Percentiles rank a stretch among this genome's conserved stretches.
Evolutionary conservation across 2,329 filamentous ascomycete species (phyloP).

Genomic region (Macroventuria anomochaeta): DNA sequence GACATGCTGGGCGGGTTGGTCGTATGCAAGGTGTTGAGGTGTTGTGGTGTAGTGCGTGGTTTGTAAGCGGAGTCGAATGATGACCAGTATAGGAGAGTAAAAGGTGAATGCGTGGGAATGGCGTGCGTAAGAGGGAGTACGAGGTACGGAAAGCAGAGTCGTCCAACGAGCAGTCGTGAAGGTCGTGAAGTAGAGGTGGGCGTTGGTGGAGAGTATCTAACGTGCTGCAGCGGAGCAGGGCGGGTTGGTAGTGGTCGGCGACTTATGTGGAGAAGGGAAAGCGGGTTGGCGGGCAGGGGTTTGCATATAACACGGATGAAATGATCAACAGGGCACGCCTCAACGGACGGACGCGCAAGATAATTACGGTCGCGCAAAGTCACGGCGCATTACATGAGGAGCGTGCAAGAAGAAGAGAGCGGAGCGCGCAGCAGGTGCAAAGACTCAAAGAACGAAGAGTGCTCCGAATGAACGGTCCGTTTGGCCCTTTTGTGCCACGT

Average conservation of each 20-base stretch:
- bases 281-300: constrained; percentile 35
- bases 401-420: constrained; percentile 23
- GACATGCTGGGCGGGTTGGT: constrained; percentile 39
- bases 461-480: constrained; percentile 30
- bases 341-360: constrained; percentile 33
- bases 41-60: background rate
- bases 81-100: background rate
- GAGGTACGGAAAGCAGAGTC: constrained; percentile 10
- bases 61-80: constrained; percentile 3
- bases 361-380: constrained; percentile 31
- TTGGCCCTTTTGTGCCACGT: constrained; percentile 23
- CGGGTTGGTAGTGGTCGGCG: constrained; percentile 15
- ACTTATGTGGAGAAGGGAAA: constrained; percentile 35
- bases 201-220: constrained; percentile 13
- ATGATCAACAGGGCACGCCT: constrained; percentile 39
- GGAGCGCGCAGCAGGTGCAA: constrained; percentile 24
- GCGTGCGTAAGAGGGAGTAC: constrained; percentile 3
- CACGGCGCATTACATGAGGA: constrained; percentile 38
- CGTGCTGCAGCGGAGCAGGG: constrained; percentile 21
- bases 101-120: constrained; percentile 3
- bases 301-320: constrained; percentile 27
- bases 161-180: constrained; percentile 26
- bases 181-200: constrained; percentile 14
- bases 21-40: background rate
- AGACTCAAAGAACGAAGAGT: constrained; percentile 23